phyloP scores from a whole-genome alignment of 352 stramenopile species.

The Globisporangium spinosum region DNA sequence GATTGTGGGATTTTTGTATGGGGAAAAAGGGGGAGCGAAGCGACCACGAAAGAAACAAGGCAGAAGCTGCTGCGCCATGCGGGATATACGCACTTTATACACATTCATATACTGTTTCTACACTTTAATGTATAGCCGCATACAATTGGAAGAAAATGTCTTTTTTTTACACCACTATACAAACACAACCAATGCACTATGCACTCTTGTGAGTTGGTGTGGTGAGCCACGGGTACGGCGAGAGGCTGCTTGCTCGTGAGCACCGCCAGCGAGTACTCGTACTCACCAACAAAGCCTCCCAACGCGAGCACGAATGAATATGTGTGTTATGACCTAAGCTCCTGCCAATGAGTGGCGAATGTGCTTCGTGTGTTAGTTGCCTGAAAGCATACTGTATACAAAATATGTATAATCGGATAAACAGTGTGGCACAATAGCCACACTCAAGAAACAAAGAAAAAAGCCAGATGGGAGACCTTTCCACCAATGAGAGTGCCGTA shows the following conservation, averaged over 20 bases:
- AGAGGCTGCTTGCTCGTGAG: neutral
- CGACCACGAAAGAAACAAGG: slow-evolving; percentile 5
- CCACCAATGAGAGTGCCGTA: neutral
- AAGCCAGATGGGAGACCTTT: slow-evolving; percentile 3
- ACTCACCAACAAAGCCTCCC: no score
- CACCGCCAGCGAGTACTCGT: no score
- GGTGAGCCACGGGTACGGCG: no score
- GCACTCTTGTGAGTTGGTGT: no score
- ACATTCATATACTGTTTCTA: neutral
- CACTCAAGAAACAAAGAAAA: neutral
- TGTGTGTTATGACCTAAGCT: no score
- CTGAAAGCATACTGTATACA: no score
- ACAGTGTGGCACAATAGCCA: neutral
- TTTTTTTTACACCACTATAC: neutral
- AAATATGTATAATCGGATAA: neutral
- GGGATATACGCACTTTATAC: neutral
- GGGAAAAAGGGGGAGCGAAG: neutral
- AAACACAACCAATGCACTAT: neutral
- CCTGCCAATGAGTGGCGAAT: no score
- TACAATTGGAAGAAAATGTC: neutral
- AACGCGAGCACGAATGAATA: no score
- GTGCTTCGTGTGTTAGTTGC: no score
- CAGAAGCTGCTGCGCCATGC: neutral
- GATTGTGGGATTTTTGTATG: neutral
- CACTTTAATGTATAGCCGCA: neutral